These are phyloP conservation scores for Triadica sebifera DNA, from an alignment of 345 rosid genomes.

Conservation along the genomic window DNA sequence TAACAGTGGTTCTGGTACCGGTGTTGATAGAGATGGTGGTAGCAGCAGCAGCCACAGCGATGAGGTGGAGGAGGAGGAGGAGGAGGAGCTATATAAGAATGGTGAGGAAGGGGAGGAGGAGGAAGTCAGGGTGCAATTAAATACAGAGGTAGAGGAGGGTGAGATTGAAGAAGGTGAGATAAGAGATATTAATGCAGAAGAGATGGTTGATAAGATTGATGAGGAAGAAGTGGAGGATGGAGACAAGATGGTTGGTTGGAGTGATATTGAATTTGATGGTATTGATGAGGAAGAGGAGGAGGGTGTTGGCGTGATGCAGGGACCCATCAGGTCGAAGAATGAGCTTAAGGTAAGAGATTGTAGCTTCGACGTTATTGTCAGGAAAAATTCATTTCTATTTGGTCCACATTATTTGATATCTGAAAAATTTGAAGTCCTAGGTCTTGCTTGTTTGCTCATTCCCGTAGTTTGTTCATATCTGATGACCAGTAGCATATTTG, in stretches of 20 bases:
- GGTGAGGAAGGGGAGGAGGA: not conserved
- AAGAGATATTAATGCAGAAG: slow-evolving; percentile 7
- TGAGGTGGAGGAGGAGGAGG: not conserved
- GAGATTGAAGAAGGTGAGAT: slow-evolving; percentile 33
- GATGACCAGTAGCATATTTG: not conserved
- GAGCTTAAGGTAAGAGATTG: slow-evolving; percentile 58
- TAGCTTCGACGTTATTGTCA: slow-evolving; percentile 16
- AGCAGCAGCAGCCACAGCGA: not conserved
- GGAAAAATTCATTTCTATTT: not conserved
- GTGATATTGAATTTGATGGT: slow-evolving; percentile 42
- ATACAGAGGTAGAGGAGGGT: slow-evolving; percentile 5
- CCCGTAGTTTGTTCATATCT: not conserved
- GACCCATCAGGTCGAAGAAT: slow-evolving; percentile 79
- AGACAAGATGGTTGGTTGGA: slow-evolving; percentile 48
- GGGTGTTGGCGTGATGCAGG: slow-evolving; percentile 33
- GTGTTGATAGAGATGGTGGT: not conserved
- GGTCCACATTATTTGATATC: slow-evolving; percentile 5
- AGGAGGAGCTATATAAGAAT: not conserved
- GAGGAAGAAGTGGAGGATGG: slow-evolving; percentile 36
- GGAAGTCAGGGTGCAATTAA: not conserved
- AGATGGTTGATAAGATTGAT: slow-evolving; percentile 15
- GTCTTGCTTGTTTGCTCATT: not conserved
- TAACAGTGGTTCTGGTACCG: slow-evolving; percentile 6
- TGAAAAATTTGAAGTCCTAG: not conserved
- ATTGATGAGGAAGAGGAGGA: slow-evolving; percentile 48